A percentile compares a stretch with the other conserved stretches of the same genome.
phyloP scores from a whole-genome alignment of 441 rosid genomes.

The Sinapis alba region DNA sequence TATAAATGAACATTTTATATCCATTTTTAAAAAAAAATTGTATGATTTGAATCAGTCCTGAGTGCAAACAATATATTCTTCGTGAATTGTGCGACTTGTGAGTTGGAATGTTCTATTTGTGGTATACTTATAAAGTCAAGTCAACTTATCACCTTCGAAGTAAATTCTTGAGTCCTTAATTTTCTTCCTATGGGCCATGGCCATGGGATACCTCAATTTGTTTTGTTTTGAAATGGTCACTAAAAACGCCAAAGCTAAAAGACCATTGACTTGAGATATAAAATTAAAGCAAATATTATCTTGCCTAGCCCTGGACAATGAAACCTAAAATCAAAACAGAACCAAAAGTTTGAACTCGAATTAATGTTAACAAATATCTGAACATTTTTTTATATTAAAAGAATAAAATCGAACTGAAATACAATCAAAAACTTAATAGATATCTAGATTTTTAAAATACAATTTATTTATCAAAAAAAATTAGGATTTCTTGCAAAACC shows the following conservation, averaged over 20 bases:
- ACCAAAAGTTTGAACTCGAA: neutral
- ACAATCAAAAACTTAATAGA: neutral
- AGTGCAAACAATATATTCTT: neutral
- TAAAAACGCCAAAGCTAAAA: slow-evolving; percentile 24
- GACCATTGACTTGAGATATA: slow-evolving; percentile 32
- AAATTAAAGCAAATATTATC: neutral
- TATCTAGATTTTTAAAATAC: neutral
- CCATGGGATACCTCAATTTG: neutral
- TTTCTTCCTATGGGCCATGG: neutral
- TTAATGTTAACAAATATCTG: neutral
- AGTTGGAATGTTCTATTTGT: neutral
- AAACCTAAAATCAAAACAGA: neutral
- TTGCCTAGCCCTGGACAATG: neutral
- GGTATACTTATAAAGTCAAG: slow-evolving; percentile 11
- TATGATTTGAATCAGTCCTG: neutral
- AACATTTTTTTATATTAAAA: neutral
- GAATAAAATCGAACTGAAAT: neutral
- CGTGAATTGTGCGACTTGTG: neutral
- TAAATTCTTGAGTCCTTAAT: neutral
- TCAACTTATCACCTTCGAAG: slow-evolving; percentile 31
- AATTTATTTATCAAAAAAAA: neutral
- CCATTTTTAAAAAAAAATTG: too few relatives aligned
- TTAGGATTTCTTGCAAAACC: neutral
- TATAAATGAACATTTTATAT: neutral
- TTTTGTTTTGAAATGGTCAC: slow-evolving; percentile 11